Evolutionary conservation across 2,329 filamentous ascomycete genomes (phyloP).

Genomic region (Aspergillus pseudotamarii): DNA sequence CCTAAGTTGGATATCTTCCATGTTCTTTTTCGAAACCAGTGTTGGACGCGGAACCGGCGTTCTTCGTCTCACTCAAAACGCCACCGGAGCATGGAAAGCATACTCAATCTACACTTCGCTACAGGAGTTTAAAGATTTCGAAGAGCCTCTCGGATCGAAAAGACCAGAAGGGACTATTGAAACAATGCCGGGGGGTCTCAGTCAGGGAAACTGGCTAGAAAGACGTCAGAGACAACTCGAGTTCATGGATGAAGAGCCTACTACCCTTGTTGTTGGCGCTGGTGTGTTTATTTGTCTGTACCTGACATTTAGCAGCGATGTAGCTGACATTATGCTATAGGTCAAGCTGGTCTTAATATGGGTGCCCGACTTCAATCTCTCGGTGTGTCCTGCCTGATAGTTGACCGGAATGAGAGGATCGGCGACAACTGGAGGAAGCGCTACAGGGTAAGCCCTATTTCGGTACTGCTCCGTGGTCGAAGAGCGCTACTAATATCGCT

Average conservation of each 20-base stretch:
- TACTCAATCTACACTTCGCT: constrained; percentile 44
- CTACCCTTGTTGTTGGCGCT: constrained; percentile 46
- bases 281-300: constrained; percentile 24
- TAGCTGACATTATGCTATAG: constrained; percentile 24
- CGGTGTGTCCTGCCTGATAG: constrained; percentile 44
- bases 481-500: not conserved
- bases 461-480: not conserved
- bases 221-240: constrained; percentile 34
- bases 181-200: constrained; percentile 35
- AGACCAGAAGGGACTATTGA: constrained; percentile 39
- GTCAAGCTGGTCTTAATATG: constrained; percentile 47
- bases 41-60: constrained; percentile 41
- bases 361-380: constrained; percentile 46
- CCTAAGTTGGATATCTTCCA: constrained; percentile 40
- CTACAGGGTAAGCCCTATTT: constrained; percentile 42
- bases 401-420: constrained; percentile 50
- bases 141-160: constrained; percentile 37
- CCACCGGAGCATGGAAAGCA: constrained; percentile 37
- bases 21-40: constrained; percentile 45
- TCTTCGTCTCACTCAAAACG: constrained; percentile 37
- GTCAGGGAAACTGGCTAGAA: constrained; percentile 42
- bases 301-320: not conserved
- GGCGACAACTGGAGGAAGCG: constrained; percentile 56
- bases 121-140: constrained; percentile 38
- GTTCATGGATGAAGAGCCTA: constrained; percentile 40